Base-by-base conservation (phyloP, 352 stramenopile species). In the Pythium aphanidermatum region DNA sequence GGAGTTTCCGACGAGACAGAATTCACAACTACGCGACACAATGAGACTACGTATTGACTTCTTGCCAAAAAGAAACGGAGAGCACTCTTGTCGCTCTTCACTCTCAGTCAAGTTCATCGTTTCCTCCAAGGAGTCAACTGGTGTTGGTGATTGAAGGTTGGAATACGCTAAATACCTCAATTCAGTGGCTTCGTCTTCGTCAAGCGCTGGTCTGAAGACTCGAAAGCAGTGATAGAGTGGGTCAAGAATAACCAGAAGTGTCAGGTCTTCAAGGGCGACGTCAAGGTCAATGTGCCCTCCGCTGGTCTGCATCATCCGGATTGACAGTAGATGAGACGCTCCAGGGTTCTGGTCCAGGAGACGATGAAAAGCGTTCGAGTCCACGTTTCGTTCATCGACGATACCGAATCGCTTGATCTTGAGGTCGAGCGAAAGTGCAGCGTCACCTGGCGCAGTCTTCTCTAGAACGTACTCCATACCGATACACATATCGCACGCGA, bases 1-100 rank as follows among this genome's bases (percentile, higher is more conserved):
- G 1, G 81, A 83, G 52, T 92, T 75, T n/a, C 76, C 79, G 34
- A 92, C 54, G 7, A 95, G 55, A 54, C 83, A 95, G 27, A 92
- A 70, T 29, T 92, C 79, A 19, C 67, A 81, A 1, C 63, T 58
- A 12, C 79, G 59, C 24, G 92, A 59, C 8, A 62, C 12, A 26
- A 95, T 54, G 28, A 60, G 74, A 48, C 60, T 72, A 20, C 51
- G 57, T 26, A 95, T 49, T 19, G 65, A 68, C 50, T 76, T 75
- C 7, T 72, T 74, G 1, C 60, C 47, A 7, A 95, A 41, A 34
- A 90, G 31, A 30, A 92, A 60, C 3, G 83, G 81, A 37, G 76
- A 87, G 31, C 85, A 91, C 12, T 77, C 61, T 26, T 82, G 56
- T 11, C 74, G 68, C 5, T 88, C 34, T 46, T 92, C 79, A 39